A percentile compares a stretch with the other conserved stretches of the same genome.
Evolutionary conservation across 805 yeast species (phyloP).

Genomic region (Clavispora phyllophila): DNA sequence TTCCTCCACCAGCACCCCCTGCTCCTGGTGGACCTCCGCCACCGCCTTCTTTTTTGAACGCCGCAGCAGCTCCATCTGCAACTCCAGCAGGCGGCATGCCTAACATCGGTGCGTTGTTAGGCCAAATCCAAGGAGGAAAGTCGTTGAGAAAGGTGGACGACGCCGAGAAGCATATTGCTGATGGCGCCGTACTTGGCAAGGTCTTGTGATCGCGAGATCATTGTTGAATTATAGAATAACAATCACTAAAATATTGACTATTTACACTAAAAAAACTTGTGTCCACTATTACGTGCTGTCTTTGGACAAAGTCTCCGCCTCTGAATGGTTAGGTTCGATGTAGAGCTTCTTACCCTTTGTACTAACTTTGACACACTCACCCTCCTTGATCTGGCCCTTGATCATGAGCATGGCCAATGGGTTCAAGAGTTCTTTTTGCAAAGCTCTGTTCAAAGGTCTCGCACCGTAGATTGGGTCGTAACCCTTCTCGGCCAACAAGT

Average conservation of each 20-base stretch:
- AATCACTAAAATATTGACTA: not conserved
- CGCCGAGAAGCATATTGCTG: conserved; percentile 41
- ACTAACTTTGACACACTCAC: conserved; percentile 27
- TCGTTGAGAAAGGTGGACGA: conserved; percentile 48
- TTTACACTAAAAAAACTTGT: not conserved
- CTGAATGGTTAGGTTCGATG: conserved; percentile 31
- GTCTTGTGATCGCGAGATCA: conserved; percentile 30
- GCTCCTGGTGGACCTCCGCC: conserved; percentile 3
- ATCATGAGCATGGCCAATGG: conserved; percentile 80
- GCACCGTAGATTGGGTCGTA: conserved; percentile 94
- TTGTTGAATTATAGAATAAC: not conserved
- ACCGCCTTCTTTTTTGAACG: conserved; percentile 1
- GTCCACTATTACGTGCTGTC: not conserved
- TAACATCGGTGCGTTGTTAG: conserved; percentile 46
- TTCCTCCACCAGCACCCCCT: too few species aligned
- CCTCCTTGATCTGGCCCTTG: conserved; percentile 61
- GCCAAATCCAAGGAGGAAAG: conserved; percentile 53
- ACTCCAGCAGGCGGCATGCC: conserved; percentile 18
- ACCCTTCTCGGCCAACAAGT: conserved; percentile 78
- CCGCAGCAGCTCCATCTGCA: conserved; percentile 17
- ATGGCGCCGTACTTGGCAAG: conserved; percentile 46
- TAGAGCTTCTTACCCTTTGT: conserved; percentile 21
- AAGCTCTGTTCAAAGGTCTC: conserved; percentile 86
- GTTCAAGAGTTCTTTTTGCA: conserved; percentile 78
- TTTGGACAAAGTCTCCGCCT: conserved; percentile 2